Evolutionary conservation across 2,329 filamentous ascomycete genomes (phyloP).

Genomic region (Emergomyces africanus): DNA sequence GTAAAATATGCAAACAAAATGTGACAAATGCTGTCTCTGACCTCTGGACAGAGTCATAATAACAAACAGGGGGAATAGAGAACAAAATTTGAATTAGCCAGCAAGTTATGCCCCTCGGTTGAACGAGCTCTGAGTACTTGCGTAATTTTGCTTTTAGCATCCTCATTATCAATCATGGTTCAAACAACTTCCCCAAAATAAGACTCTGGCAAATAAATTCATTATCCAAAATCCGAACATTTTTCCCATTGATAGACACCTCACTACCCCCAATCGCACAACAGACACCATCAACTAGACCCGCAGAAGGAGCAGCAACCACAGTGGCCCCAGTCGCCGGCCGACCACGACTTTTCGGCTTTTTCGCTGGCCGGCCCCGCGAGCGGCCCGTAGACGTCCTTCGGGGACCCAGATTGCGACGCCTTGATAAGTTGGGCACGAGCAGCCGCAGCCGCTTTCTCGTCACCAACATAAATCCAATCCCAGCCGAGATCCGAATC

Average conservation of each 20-base stretch:
- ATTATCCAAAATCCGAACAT: conserved; percentile 58
- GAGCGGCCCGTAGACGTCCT: not conserved
- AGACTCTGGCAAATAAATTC: conserved; percentile 88
- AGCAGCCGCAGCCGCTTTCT: conserved; percentile 40
- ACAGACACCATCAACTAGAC: conserved; percentile 19
- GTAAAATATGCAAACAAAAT: not conserved
- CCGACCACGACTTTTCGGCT: conserved; percentile 4
- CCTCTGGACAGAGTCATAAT: not conserved
- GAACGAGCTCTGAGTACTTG: not conserved
- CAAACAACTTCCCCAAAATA: conserved; percentile 68
- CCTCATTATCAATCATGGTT: conserved; percentile 29
- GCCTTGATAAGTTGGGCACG: conserved; percentile 23
- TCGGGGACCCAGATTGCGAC: conserved; percentile 7
- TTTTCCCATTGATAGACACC: conserved; percentile 32
- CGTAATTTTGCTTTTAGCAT: not conserved
- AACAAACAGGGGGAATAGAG: not conserved
- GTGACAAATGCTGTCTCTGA: not conserved
- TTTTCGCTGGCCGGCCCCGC: not conserved
- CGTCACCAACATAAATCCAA: conserved; percentile 67
- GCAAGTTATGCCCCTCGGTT: not conserved
- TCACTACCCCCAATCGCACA: conserved; percentile 18
- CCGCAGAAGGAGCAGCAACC: conserved; percentile 17
- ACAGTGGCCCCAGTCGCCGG: conserved; percentile 34
- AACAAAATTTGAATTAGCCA: not conserved
- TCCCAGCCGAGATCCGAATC: conserved; percentile 39